These are phyloP conservation scores for Polyplosphaeria fusca DNA, from an alignment of 495 filamentous ascomycete genomes.

Conservation along the genomic window DNA sequence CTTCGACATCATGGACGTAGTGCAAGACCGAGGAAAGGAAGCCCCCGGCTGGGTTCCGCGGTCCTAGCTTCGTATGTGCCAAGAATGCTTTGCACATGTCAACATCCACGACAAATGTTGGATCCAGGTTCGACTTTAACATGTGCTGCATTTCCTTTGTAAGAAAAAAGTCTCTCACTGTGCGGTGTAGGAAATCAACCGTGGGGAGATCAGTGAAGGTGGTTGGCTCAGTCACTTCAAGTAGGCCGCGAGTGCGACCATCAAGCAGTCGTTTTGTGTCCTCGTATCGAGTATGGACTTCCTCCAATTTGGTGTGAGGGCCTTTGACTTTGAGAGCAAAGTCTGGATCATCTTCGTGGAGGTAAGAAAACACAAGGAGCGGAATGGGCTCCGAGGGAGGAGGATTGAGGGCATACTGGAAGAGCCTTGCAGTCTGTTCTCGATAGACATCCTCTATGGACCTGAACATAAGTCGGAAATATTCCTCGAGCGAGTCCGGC, in stretches of 20 bases:
- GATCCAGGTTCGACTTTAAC: background rate
- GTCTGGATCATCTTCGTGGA: conserved; percentile 3
- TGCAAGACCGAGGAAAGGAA: no score
- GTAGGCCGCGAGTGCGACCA: background rate
- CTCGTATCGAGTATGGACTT: background rate
- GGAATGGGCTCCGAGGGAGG: background rate
- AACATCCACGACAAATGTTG: background rate
- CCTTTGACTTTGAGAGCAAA: background rate
- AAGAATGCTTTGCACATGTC: background rate
- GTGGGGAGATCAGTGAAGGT: background rate
- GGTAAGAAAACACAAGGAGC: background rate
- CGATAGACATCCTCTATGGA: conserved; percentile 8
- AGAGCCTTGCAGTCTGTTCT: conserved; percentile 2
- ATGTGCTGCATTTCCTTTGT: conserved; percentile 1
- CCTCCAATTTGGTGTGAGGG: background rate
- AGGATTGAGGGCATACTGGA: background rate
- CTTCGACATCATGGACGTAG: no score
- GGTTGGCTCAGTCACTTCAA: conserved; percentile 1
- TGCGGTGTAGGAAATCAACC: conserved; percentile 22
- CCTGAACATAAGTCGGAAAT: conserved; percentile 10
- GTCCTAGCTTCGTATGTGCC: background rate
- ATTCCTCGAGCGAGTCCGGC: conserved; percentile 16
- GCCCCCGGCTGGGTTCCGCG: no score
- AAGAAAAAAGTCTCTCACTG: conserved; percentile 22
- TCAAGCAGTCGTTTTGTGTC: background rate